Conservation (phyloP, 768 basidiomycete species). For the Leucosporidium creatinivorum region DNA sequence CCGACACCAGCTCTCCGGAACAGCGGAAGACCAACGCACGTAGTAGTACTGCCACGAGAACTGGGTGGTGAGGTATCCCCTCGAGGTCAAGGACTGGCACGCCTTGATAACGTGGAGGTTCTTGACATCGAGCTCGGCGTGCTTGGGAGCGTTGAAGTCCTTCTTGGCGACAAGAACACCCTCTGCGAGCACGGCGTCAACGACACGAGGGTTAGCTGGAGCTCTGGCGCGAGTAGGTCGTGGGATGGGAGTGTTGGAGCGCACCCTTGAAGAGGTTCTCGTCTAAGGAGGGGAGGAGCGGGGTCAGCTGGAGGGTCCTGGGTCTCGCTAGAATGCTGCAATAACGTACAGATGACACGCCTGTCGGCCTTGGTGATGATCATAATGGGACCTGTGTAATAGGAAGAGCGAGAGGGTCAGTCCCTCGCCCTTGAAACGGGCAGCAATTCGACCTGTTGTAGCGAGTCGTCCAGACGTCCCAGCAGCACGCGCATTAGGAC, state of each 20-base stretch:
- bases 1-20: neutral
- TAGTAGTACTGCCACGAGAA: conserved; percentile 99
- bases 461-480: too few species aligned
- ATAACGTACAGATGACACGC: conserved; percentile 57
- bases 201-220: neutral
- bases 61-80: conserved; percentile 92
- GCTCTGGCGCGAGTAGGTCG: neutral
- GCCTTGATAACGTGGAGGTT: conserved; percentile 68
- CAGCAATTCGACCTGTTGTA: neutral
- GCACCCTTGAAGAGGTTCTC: conserved; percentile 99
- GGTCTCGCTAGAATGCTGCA: too few species aligned
- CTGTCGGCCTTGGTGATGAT: conserved; percentile 93
- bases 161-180: conserved; percentile 99
- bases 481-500: too few species aligned
- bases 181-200: conserved; percentile 51
- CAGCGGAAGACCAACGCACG: conserved; percentile 22
- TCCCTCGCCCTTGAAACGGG: neutral
- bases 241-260: conserved; percentile 36
- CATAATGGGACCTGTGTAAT: conserved; percentile 50
- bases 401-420: conserved; percentile 1
- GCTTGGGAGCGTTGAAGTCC: conserved; percentile 91
- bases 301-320: too few species aligned
- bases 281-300: conserved; percentile 46
- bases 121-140: conserved; percentile 70
- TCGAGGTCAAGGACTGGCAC: conserved; percentile 53